Base-by-base conservation (phyloP, 176 grass and related monocot genomes). In the Musa troglodytarum region DNA sequence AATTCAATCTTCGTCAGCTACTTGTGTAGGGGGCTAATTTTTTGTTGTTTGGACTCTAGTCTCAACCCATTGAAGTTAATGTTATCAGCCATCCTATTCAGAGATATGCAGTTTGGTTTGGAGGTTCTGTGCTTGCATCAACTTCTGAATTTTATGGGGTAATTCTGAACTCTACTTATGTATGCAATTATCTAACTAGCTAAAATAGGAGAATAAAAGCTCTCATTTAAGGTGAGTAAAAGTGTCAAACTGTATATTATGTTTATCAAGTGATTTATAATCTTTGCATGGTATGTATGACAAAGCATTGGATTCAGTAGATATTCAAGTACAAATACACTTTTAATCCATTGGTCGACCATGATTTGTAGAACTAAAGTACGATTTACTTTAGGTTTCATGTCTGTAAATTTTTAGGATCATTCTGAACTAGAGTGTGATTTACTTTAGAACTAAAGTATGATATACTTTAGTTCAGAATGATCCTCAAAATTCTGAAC, bases 51-150 rank as follows among this genome's bases (percentile, higher is more conserved):
- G 79, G 50, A 19, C 73, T 69, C 17, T 83, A 94, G 90, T 84
- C 95, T 76, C 95, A 99, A 21, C 88, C 95, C 57, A 86, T 99
- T 70, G 90, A 99, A 88, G 95, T 99, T 66, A 94, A 89, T 71
- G 95, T 99, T 68, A 88, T 88, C 59, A 99, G 85, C 54, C 88
- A 99, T 89, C 88, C 95, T 51, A 93, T 99, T 25, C 95, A 99
- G 63, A 94, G 88, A 89, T 99, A 87, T 76, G 95, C 95, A 1
- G 95, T 99, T 75, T 99, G 95, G 95, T 99, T 99, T 74, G 95
- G 95, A 2, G 95, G 95, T 76, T 99, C 95, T 64, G 90, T 99
- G 64, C 95, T 99, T 89, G 95, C 95, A 76, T 99, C 95, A 63
- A 94, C 95, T 2, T 52, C 88, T 68, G 95, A 99, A 82, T 99